These are phyloP conservation scores for Penicillium roqueforti DNA, from an alignment of 495 filamentous ascomycete genomes.

Conservation along the genomic window DNA sequence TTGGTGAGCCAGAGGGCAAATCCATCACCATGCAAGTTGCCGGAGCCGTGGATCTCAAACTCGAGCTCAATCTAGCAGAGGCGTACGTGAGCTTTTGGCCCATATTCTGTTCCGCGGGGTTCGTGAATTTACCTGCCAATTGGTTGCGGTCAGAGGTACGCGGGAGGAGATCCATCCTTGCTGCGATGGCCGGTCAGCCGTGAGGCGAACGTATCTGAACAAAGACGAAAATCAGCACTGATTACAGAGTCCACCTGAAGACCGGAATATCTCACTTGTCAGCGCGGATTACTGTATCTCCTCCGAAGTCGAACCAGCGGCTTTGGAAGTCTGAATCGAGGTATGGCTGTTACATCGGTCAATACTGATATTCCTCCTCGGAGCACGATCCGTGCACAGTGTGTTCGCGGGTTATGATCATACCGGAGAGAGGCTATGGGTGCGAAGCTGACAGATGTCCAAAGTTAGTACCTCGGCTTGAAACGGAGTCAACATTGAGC, in stretches of 20 bases:
- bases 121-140: constrained; percentile 73
- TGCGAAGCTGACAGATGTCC: constrained; percentile 56
- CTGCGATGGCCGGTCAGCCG: constrained; percentile 83
- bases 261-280: constrained; percentile 62
- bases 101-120: background rate
- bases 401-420: constrained; percentile 15
- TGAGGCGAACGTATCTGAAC: constrained; percentile 82
- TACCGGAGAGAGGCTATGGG: constrained; percentile 63
- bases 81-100: constrained; percentile 7
- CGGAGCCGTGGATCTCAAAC: constrained; percentile 80
- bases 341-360: constrained; percentile 68
- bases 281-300: constrained; percentile 86
- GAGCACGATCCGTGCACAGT: background rate
- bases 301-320: constrained; percentile 99
- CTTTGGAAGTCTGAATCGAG: constrained; percentile 97
- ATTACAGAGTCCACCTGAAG: background rate
- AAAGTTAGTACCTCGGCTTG: constrained; percentile 20
- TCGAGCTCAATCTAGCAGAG: constrained; percentile 75
- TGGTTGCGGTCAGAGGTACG: constrained; percentile 93
- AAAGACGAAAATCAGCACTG: constrained; percentile 14
- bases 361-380: constrained; percentile 17
- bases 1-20: constrained; percentile 99
- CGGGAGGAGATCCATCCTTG: constrained; percentile 90
- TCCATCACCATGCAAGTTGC: constrained; percentile 91
- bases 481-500: constrained; percentile 7